Conservation (phyloP, 768 basidiomycete genomes). For the Psilocybe azurescens region DNA sequence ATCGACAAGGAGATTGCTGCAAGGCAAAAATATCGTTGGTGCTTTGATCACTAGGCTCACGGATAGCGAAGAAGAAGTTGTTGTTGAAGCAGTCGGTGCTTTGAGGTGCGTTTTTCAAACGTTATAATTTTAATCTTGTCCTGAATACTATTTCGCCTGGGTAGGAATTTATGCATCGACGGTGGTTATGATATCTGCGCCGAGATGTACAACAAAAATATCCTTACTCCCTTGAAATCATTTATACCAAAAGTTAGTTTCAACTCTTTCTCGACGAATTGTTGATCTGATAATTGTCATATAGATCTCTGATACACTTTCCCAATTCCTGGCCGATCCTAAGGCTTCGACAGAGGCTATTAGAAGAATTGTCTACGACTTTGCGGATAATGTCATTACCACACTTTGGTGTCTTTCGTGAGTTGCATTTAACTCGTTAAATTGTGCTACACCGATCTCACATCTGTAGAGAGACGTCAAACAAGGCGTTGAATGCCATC, state of each 20-base stretch:
- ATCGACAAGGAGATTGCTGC: conserved; percentile 86
- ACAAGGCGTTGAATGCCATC: conserved; percentile 88
- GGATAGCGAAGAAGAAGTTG: conserved; percentile 89
- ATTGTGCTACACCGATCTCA: conserved; percentile 24
- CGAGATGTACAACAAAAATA: conserved; percentile 97
- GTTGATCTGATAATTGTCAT: conserved; percentile 1
- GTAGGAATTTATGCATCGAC: conserved; percentile 91
- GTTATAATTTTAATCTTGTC: background rate
- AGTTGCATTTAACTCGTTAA: conserved; percentile 37
- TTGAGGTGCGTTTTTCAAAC: conserved; percentile 62
- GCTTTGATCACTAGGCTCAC: conserved; percentile 85
- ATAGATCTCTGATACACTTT: conserved; percentile 77
- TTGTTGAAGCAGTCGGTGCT: conserved; percentile 88
- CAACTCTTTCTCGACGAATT: background rate
- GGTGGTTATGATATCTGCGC: conserved; percentile 95
- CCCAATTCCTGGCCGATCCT: conserved; percentile 67
- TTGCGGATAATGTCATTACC: conserved; percentile 93
- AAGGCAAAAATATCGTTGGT: conserved; percentile 90
- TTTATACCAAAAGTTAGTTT: conserved; percentile 77
- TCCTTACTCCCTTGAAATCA: conserved; percentile 74
- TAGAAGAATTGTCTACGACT: conserved; percentile 80
- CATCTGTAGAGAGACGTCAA: conserved; percentile 80
- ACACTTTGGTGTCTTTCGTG: conserved; percentile 94
- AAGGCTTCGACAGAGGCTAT: conserved; percentile 70
- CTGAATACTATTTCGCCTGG: background rate